These are phyloP conservation scores for Tetrapisispora phaffii DNA, from an alignment of 805 yeast species.

Conservation along the genomic window DNA sequence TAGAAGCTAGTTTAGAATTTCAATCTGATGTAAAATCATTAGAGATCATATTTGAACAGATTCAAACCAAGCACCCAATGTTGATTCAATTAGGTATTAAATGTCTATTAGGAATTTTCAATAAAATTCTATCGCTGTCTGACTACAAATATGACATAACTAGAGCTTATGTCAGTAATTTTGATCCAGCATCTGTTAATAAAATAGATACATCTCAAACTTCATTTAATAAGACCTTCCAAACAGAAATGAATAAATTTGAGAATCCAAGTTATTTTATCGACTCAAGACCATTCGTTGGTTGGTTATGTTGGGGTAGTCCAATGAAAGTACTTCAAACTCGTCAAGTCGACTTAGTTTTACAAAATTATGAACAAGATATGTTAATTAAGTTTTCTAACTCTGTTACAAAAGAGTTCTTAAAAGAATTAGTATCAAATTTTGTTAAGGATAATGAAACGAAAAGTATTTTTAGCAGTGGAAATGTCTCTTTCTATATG, in stretches of 20 bases:
- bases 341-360: constrained; percentile 25
- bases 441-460: constrained; percentile 60
- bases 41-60: constrained; percentile 35
- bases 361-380: constrained; percentile 35
- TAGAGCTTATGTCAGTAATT: constrained; percentile 34
- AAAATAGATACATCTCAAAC: constrained; percentile 35
- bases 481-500: constrained; percentile 47
- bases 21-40: constrained; percentile 34
- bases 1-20: constrained; percentile 47
- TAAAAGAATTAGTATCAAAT: constrained; percentile 39
- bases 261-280: constrained; percentile 41
- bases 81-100: constrained; percentile 49
- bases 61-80: constrained; percentile 55
- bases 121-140: constrained; percentile 36
- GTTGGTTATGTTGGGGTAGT: constrained; percentile 71
- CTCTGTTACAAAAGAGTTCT: constrained; percentile 46
- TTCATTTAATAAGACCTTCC: constrained; percentile 35
- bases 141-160: constrained; percentile 37
- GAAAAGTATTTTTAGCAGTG: constrained; percentile 52
- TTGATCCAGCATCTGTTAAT: constrained; percentile 33
- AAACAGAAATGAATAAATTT: constrained; percentile 40
- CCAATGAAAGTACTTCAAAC: constrained; percentile 33
- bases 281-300: constrained; percentile 45
- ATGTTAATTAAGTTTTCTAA: constrained; percentile 37
- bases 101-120: constrained; percentile 44